Conservation (phyloP, 169 alveolate species). For the Amoebophrya sp. region DNA sequence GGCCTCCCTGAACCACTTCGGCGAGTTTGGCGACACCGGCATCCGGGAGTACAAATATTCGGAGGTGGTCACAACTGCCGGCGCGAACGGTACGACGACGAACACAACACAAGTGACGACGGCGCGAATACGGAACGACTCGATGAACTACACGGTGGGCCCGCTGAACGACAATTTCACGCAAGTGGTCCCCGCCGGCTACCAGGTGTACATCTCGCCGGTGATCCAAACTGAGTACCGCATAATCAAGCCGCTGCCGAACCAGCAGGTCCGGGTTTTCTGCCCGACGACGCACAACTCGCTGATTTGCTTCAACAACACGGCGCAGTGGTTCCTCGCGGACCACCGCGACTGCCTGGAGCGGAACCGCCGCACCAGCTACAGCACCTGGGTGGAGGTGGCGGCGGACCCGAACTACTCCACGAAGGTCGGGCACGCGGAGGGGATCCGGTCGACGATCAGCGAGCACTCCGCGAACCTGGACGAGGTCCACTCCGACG, state of each 20-base stretch:
- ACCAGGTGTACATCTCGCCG: neutral
- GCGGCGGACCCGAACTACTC: neutral
- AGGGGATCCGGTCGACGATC: neutral
- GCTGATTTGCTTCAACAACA: neutral
- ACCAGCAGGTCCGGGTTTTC: neutral
- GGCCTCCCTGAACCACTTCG: neutral
- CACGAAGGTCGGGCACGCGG: neutral
- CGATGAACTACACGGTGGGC: neutral
- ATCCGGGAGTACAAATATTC: too few relatives aligned
- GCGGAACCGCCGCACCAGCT: neutral
- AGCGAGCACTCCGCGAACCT: neutral
- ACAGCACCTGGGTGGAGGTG: neutral
- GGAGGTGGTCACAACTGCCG: too few relatives aligned
- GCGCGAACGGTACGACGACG: too few relatives aligned
- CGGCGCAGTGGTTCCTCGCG: neutral
- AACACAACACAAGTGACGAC: too few relatives aligned
- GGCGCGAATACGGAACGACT: too few relatives aligned
- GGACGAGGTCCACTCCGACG: neutral
- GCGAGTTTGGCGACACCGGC: neutral
- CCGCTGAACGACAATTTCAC: neutral
- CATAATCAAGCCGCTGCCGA: neutral
- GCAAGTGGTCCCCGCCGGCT: neutral
- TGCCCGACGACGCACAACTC: neutral
- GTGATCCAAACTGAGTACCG: neutral
- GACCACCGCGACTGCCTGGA: neutral